Evolutionary conservation across 352 stramenopile species (phyloP).

Genomic region (Phytophthora podocarpi): DNA sequence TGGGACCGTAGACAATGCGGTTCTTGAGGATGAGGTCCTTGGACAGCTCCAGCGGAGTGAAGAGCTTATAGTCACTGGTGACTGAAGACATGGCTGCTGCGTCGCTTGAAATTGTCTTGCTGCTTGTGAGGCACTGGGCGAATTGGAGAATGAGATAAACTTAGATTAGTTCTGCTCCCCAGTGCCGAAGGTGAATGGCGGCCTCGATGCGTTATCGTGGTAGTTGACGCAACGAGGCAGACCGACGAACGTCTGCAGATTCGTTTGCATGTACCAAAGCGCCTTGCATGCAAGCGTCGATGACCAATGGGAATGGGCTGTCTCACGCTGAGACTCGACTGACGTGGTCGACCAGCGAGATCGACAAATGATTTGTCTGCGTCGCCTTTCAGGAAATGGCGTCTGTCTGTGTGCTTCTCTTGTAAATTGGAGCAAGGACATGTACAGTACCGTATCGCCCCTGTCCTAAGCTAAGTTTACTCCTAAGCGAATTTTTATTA

Average conservation of each 20-base stretch:
- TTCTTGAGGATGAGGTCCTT: slow-evolving; percentile 17
- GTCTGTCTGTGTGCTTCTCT: too few species aligned
- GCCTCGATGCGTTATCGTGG: background rate
- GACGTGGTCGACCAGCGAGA: too few species aligned
- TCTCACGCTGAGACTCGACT: too few species aligned
- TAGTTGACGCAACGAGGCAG: slow-evolving; percentile 11
- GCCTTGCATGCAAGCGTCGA: too few species aligned
- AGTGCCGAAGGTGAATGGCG: background rate
- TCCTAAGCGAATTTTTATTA: too few species aligned
- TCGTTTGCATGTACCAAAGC: slow-evolving; percentile 1
- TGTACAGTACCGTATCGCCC: too few species aligned
- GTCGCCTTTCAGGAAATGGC: too few species aligned
- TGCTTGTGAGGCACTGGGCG: slow-evolving; percentile 4
- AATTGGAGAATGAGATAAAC: slow-evolving; percentile 6
- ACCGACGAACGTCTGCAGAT: background rate
- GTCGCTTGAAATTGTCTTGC: background rate
- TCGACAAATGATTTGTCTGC: too few species aligned
- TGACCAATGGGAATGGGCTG: too few species aligned
- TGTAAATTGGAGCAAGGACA: too few species aligned
- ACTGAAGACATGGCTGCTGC: background rate
- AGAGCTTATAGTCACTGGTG: slow-evolving; percentile 20
- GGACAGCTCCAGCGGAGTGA: slow-evolving; percentile 14
- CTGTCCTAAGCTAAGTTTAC: too few species aligned
- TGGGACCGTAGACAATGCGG: slow-evolving; percentile 22
- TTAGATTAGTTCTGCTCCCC: background rate